Base-by-base conservation (phyloP, 2,329 filamentous ascomycete genomes). In the Periconia macrospinosa region DNA sequence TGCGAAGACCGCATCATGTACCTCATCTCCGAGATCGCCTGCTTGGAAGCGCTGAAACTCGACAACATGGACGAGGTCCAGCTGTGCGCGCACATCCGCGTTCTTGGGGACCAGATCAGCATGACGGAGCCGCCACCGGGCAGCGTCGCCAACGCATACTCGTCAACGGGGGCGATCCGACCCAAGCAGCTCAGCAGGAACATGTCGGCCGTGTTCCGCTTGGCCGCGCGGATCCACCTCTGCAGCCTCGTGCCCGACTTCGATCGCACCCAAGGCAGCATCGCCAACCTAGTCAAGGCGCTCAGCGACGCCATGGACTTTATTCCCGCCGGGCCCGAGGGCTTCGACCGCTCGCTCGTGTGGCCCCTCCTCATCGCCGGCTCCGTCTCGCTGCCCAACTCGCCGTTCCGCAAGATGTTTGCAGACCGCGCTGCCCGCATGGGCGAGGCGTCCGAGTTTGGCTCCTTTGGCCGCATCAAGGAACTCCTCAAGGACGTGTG, bases 1-100 rank as follows among this genome's bases (percentile, higher is more conserved):
- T 97, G 94, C 74, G 93, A 97, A 60, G 94, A 99, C 76, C 86
- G 87, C 19, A 89, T 97, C 76, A 97, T 99, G 92, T 97, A 96
- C 75, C 82, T 97, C 66, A 96, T 99, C 72, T 96, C 92, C 1
- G 94, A 99, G 77, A 96, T 97, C 66, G 91, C 93, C 50, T 97
- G 94, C 75, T 86, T 99, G 49, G 94, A 97, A 73, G 89, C 90
- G 3, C 84, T 97, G 59, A 95, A 94, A 80, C 78, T 81, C 40
- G 90, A 75, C 57, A 70, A 89, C 63, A 91, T 94, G 64, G 90
- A 96, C 63, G 88, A 94, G 68, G 87, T 94, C 60, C 85, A 86
- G 47, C 85, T 97, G 43, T 97, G 92, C 83, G 85, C 89, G 55
- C 93, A 97, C 75, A 91, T 97, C 40, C 87, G 89, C 57, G 86